Evolutionary conservation across 805 yeast genomes (phyloP), one percentile per base, ranked within the genome.

Genomic region (Starmerella vitae): DNA sequence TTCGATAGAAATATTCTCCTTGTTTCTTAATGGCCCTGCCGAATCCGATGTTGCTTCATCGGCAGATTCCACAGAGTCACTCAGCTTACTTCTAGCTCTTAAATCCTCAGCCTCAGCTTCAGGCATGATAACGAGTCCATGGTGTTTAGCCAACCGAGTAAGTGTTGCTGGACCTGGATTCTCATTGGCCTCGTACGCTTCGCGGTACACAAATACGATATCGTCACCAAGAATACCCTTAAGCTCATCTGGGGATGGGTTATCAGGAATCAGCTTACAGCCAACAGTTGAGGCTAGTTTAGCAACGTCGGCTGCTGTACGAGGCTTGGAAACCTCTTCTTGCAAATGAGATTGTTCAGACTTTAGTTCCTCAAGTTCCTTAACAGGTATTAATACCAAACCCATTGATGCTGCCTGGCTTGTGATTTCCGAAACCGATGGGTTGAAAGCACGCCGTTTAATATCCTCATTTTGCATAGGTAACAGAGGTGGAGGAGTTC

Each of bases 221-320:
- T 39, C 40, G 3, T 38, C 38, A 17, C 44, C 35, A 14, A 34
- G 25, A n/a, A 45, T 22, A 4, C 37, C 43, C 15, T 30, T 18
- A 2, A 47, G 42, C 36, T 41, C 48, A 12, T 41, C 47, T 2
- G 41, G 28, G 5, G 39, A 33, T 2, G 47, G 47, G 34, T 41
- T 39, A 10, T 37, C 29, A 10, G 47, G 47, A 3, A 44, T 33
- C 6, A 46, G 39, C 14, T 38, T 42, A 14, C 42, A 31, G 13
- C 48, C 48, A 5, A 42, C 41, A 10, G 13, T 5, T 3, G 34
- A 20, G 4, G 52, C 54, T 4, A 42, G 30, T 6, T 36, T 35
- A 5, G 39, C 43, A 14, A 60, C 63, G 2, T 56, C 43, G 9
- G 55, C 56, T 2, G 64, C 58, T n/a, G 62, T 37, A 8, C 20